Percentiles rank a stretch among this genome's conserved stretches.
These are phyloP conservation scores for Neofusicoccum ribis DNA, from an alignment of 2,329 filamentous ascomycete species.

Conservation along the genomic window DNA sequence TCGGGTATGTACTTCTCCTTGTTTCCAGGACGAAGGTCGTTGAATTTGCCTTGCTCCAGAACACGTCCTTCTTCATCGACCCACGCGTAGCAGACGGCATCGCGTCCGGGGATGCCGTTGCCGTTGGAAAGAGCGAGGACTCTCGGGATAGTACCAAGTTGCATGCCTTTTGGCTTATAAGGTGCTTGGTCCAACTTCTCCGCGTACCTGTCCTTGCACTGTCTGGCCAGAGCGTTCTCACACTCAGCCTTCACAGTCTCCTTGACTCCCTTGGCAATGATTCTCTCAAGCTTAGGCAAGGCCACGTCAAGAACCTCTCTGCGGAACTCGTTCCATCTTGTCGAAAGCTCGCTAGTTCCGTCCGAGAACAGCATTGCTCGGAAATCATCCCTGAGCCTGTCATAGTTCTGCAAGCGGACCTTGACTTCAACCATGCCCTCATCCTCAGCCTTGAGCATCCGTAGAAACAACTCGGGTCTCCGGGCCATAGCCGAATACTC, in stretches of 20 bases:
- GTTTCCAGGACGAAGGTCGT: slow-evolving; percentile 69
- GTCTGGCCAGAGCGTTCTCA: slow-evolving; percentile 85
- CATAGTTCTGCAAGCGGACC: slow-evolving; percentile 73
- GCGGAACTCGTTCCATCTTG: slow-evolving; percentile 90
- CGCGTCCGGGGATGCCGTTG: slow-evolving; percentile 69
- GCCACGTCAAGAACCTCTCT: slow-evolving; percentile 81
- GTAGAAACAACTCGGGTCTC: slow-evolving; percentile 85
- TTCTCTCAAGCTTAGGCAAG: slow-evolving; percentile 74
- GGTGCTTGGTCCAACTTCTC: slow-evolving; percentile 92
- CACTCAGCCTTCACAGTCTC: slow-evolving; percentile 92
- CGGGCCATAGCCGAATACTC: slow-evolving; percentile 78
- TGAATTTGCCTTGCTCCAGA: slow-evolving; percentile 83
- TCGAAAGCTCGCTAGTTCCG: slow-evolving; percentile 90
- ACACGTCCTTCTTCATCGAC: slow-evolving; percentile 91
- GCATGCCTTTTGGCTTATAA: slow-evolving; percentile 91
- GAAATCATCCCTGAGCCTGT: slow-evolving; percentile 73
- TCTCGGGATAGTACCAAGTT: slow-evolving; percentile 81
- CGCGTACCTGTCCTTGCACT: slow-evolving; percentile 84
- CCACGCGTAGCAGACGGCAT: slow-evolving; percentile 87
- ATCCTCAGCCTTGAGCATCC: slow-evolving; percentile 96
- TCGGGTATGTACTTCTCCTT: slow-evolving; percentile 67
- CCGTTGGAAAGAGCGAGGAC: slow-evolving; percentile 88
- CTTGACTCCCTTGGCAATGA: slow-evolving; percentile 90
- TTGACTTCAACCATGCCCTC: slow-evolving; percentile 88
- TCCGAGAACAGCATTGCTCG: slow-evolving; percentile 87